Evolutionary conservation across 1,284 basidiomycete genomes (phyloP), one percentile per base, ranked within the genome.

Genomic region (Bjerkandera adusta): DNA sequence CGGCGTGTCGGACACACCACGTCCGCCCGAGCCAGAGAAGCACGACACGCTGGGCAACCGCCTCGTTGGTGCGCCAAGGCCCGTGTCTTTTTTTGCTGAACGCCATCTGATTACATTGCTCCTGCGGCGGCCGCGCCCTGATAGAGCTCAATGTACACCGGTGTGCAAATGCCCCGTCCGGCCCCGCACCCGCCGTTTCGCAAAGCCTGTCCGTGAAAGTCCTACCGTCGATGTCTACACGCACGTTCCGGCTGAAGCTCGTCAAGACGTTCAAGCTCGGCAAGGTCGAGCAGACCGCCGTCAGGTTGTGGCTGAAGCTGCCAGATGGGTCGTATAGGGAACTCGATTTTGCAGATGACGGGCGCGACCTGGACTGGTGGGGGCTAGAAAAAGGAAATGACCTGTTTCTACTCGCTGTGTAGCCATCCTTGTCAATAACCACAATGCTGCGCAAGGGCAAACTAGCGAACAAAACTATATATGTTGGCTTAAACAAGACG

Each of bases 151-250:
- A 64, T 36, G 57, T 69, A 43, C 64, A 65, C 48, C 63, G 51
- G 42, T 63, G 59, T 50, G 40, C 48, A 21, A 50, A 55, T 38
- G 56, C 49, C 33, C 62, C 57, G n/a, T 43, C 52, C 36, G 43
- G 47, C 39, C 53, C 49, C 24, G 29, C 29, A 20, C 24, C 37
- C 13, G 44, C 34, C 41, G 42, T 45, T 34, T 40, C 55, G 32
- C 48, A 57, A 13, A 61, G 68, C 29, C 60, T 63, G 40, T 50
- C 63, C 20, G 58, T 85, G 13, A 77, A 73, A 16, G 77, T 83
- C 0, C 69, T 90, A 20, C 81, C 83, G 41, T 80, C 74, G 2
- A 85, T 89, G 81, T 68, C 77, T 18, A 60, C 88, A 32, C 74
- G 73, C 38, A 63, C 70, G 18, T 70, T 91, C 50, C 75, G 62